phyloP scores from a whole-genome alignment of 441 rosid genomes.

The Pelargonium australe region DNA sequence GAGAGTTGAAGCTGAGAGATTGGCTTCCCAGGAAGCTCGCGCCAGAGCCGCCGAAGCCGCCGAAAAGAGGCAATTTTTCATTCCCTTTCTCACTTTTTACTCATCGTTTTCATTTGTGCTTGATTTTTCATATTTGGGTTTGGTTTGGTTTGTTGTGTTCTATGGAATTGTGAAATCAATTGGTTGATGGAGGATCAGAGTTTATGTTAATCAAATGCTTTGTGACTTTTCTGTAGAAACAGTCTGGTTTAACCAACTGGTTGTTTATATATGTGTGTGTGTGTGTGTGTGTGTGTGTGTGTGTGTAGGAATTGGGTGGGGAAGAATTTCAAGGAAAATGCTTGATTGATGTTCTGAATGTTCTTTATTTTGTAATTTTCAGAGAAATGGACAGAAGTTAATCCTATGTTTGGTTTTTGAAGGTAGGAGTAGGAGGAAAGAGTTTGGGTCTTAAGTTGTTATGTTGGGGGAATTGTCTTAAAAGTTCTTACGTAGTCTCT shows the following conservation, averaged over 20 bases:
- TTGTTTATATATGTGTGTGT: not conserved
- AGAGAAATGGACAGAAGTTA: no score
- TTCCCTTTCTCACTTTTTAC: no score
- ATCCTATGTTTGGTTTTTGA: no score
- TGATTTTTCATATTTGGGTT: not conserved
- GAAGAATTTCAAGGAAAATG: no score
- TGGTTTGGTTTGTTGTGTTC: not conserved
- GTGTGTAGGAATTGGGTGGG: no score
- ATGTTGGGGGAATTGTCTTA: no score
- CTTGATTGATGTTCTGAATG: no score
- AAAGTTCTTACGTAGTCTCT: no score
- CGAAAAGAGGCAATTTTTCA: conserved; percentile 47
- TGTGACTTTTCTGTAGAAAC: not conserved
- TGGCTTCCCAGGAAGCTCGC: conserved; percentile 83
- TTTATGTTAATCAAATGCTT: not conserved
- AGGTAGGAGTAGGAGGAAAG: no score
- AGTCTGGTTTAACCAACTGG: not conserved
- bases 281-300: no score
- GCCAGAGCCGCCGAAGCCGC: conserved; percentile 98
- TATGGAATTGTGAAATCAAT: not conserved
- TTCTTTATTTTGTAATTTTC: no score
- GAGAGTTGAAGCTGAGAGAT: conserved; percentile 59
- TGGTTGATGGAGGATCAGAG: not conserved
- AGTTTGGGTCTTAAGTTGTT: no score
- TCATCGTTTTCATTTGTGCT: not conserved